Base-by-base conservation (phyloP, 371 early-diverging fungal genomes). In the Coelomomyces lativittatus region DNA sequence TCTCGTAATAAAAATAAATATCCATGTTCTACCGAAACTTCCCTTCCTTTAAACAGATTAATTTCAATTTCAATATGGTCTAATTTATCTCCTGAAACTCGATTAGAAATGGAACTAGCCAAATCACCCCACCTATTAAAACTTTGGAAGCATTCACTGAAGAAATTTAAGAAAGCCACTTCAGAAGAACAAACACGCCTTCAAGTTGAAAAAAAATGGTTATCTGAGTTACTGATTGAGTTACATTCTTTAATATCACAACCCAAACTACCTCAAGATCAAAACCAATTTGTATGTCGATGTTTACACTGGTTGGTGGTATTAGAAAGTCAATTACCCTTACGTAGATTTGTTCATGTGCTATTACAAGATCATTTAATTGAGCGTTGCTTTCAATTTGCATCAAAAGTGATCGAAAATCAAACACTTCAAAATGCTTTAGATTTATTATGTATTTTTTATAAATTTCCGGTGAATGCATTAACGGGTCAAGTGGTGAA, bases 251-350 rank as follows among this genome's bases (percentile, higher is more conserved):
- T 82, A 48, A 15, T 4, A 9, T 30, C 2, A 21, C 12, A 27
- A 40, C 28, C 15, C 2, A 14, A 12, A 45, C 9, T 11, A 11
- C 11, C 28, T 0, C 12, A 17, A 32, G 21, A 28, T 24, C 44
- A 44, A 23, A 10, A 79, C 25, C 57, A 58, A 23, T 86, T 80
- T 45, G 67, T 72, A 49, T 82, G 81, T 41, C 72, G 85, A 14
- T 74, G 79, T 47, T 48, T 91, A 25, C 91, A 91, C 56, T 66
- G 93, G 28, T 51, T 93, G 39, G 80, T 86, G 19, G 86, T 83
- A 51, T 58, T 93, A 23, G 78, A 79, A 52, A 66, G 84, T 15
- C 93, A 91, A 61, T 58, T 91, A 28, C 81, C 91, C 2, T 91
- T 95, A 0, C 80, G 95, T 28, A 79, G 93, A 40, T 88, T 73